phyloP scores from a whole-genome alignment of 1,284 basidiomycete species.

The Trametes pubescens region DNA sequence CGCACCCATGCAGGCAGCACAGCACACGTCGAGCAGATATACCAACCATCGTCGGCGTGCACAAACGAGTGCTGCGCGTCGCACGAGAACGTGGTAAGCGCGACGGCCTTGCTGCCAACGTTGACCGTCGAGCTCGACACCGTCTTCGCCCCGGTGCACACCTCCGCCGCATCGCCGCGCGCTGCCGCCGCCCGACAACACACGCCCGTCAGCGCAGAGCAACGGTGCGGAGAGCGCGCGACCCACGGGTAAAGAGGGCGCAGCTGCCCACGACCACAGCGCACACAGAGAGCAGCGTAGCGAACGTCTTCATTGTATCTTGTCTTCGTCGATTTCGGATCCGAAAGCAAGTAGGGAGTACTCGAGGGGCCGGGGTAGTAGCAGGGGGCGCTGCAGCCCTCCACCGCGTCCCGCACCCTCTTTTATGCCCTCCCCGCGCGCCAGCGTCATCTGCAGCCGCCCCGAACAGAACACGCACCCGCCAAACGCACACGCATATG shows the following conservation, averaged over 20 bases:
- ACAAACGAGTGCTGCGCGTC: conserved; percentile 2
- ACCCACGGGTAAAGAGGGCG: conserved; percentile 27
- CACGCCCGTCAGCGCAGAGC: neutral
- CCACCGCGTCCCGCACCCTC: too few relatives aligned
- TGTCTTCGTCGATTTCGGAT: neutral
- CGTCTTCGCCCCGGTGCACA: conserved; percentile 21
- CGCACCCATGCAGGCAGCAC: neutral
- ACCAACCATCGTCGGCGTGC: conserved; percentile 4
- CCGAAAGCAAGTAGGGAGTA: neutral
- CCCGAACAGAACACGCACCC: neutral
- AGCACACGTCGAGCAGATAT: too few relatives aligned
- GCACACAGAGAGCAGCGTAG: conserved; percentile 27
- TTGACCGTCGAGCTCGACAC: conserved; percentile 19
- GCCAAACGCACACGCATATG: too few relatives aligned
- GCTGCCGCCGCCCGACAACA: too few relatives aligned
- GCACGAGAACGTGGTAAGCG: conserved; percentile 32
- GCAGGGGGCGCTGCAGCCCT: neutral
- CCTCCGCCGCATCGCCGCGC: conserved; percentile 14
- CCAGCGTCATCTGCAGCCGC: conserved; percentile 5
- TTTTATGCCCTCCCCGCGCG: conserved; percentile 1
- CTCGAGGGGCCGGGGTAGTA: too few relatives aligned
- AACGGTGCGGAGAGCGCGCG: neutral
- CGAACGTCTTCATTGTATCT: conserved; percentile 25
- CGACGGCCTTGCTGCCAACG: conserved; percentile 25
- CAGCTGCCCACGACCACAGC: conserved; percentile 26